phyloP scores from a whole-genome alignment of 1,284 basidiomycete genomes.

The Sparassis latifolia region DNA sequence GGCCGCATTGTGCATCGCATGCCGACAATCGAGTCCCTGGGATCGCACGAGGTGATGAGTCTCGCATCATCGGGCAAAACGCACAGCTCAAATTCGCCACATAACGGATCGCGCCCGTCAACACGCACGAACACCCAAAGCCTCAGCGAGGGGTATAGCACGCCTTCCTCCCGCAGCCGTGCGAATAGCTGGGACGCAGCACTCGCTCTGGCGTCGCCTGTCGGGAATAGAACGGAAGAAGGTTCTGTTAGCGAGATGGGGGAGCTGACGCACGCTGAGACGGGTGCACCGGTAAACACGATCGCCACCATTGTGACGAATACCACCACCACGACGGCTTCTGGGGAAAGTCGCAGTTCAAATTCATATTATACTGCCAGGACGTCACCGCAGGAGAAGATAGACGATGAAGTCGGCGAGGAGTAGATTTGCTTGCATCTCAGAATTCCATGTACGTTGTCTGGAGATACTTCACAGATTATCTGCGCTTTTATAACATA shows the following conservation, averaged over 20 bases:
- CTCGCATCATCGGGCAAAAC: constrained; percentile 16
- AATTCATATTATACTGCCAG: neutral
- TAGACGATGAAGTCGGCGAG: neutral
- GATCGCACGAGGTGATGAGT: constrained; percentile 45
- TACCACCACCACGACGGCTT: neutral
- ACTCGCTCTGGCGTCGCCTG: constrained; percentile 13
- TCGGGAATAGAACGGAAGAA: constrained; percentile 3
- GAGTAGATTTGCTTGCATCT: too few species aligned
- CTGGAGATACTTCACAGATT: too few species aligned
- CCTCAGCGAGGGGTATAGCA: constrained; percentile 11
- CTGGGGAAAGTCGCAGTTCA: neutral
- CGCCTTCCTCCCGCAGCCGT: constrained; percentile 15
- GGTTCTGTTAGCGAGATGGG: neutral
- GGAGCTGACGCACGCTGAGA: neutral
- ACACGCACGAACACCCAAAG: constrained; percentile 24
- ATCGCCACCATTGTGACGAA: neutral
- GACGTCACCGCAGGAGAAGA: neutral
- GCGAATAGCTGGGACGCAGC: constrained; percentile 19
- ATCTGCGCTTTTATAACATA: too few species aligned
- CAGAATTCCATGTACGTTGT: too few species aligned
- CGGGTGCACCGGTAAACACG: too few species aligned
- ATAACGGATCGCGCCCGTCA: constrained; percentile 21
- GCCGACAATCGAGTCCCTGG: constrained; percentile 74
- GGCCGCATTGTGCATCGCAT: constrained; percentile 60
- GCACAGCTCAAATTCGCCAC: constrained; percentile 10